Conservation (phyloP, 2,329 filamentous ascomycete genomes). For the Aspergillus novofumigatus region DNA sequence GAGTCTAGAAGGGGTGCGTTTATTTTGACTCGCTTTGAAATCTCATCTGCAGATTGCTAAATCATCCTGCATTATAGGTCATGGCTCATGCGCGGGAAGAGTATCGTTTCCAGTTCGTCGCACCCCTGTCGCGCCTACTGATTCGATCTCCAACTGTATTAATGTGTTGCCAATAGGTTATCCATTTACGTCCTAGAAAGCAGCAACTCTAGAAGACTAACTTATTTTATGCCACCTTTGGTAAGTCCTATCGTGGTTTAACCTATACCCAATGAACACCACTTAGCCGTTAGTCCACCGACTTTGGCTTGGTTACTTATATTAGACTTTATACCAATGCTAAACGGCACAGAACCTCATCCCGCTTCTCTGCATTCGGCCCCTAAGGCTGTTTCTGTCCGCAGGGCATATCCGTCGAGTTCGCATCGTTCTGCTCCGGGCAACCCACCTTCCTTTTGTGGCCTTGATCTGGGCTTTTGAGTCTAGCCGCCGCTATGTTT, state of each 20-base stretch:
- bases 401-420: constrained; percentile 51
- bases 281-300: constrained; percentile 5
- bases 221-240: constrained; percentile 46
- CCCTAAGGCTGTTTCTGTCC: constrained; percentile 54
- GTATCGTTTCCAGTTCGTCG: constrained; percentile 55
- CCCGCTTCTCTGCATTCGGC: constrained; percentile 53
- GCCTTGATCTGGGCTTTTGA: constrained; percentile 55
- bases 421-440: constrained; percentile 56
- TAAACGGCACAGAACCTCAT: constrained; percentile 51
- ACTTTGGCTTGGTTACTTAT: neutral
- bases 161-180: constrained; percentile 23
- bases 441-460: constrained; percentile 56
- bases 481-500: constrained; percentile 29
- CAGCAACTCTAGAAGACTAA: constrained; percentile 44
- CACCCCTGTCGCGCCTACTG: neutral
- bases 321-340: neutral
- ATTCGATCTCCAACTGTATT: constrained; percentile 3
- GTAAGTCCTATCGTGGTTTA: constrained; percentile 24
- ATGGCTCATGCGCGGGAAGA: constrained; percentile 60
- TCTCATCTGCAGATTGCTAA: constrained; percentile 6
- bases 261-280: neutral
- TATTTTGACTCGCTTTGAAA: neutral
- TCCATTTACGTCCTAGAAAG: constrained; percentile 44
- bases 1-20: constrained; percentile 50
- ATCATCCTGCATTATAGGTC: constrained; percentile 41